Percentiles rank a stretch among this genome's conserved stretches.
These are phyloP conservation scores for Neospora caninum DNA, from an alignment of 169 alveolate species.

Conservation along the genomic window DNA sequence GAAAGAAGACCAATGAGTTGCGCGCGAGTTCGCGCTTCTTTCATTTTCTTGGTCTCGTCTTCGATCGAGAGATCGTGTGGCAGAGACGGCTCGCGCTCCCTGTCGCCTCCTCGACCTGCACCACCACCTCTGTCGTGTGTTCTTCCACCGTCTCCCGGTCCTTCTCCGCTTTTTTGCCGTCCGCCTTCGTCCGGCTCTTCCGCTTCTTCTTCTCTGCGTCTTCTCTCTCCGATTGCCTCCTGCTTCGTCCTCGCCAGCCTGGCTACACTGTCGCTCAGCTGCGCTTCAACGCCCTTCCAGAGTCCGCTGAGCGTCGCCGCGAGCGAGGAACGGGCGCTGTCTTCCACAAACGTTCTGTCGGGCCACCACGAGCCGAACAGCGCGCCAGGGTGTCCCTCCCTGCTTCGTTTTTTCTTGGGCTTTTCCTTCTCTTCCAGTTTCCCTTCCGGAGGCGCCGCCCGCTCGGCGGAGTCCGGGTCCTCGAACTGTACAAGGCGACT, in stretches of 20 bases:
- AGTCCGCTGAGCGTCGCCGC: neutral
- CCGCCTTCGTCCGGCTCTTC: neutral
- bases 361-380: constrained; percentile 26
- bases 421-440: neutral
- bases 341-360: neutral
- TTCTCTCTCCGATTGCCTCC: neutral
- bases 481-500: no score
- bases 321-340: neutral
- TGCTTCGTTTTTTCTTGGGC: neutral
- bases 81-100: neutral
- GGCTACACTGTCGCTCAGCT: neutral
- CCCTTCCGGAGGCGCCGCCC: neutral
- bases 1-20: neutral
- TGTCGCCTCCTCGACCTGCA: neutral
- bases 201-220: neutral
- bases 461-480: neutral
- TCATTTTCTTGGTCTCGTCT: neutral
- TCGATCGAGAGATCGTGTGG: no score
- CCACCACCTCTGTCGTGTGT: neutral
- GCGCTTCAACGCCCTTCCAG: neutral
- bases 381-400: neutral
- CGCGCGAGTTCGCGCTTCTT: neutral
- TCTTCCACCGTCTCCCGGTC: neutral
- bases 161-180: neutral
- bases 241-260: neutral